These are phyloP conservation scores for Colletotrichum orbiculare DNA, from an alignment of 2,329 filamentous ascomycete species.

Conservation along the genomic window DNA sequence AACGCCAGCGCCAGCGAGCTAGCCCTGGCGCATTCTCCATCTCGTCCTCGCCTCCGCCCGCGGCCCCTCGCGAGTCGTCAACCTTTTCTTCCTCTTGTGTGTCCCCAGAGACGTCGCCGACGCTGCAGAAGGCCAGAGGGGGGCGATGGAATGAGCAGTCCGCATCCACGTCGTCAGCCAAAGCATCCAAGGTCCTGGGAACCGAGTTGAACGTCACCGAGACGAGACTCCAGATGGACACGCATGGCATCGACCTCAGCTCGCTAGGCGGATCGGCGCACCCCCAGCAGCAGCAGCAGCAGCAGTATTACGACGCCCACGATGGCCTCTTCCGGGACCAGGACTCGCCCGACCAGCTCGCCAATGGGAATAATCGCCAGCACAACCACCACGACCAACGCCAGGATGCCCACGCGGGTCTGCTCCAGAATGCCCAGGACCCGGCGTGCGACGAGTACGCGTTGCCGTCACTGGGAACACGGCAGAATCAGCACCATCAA, in stretches of 20 bases:
- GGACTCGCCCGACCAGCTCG: conserved; percentile 1
- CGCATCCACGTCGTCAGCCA: conserved; percentile 4
- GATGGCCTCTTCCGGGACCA: conserved; percentile 17
- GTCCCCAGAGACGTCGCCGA: background rate
- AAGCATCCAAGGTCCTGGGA: background rate
- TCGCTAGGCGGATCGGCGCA: conserved; percentile 32
- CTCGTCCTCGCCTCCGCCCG: background rate
- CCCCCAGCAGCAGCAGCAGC: background rate
- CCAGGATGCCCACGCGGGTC: conserved; percentile 21
- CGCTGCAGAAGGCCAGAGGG: background rate
- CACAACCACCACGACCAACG: conserved; percentile 15
- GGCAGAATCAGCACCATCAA: conserved; percentile 7
- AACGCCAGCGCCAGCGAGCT: conserved; percentile 8
- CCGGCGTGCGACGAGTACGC: background rate
- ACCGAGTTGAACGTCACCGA: conserved; percentile 16
- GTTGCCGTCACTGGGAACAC: background rate
- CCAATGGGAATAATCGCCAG: background rate
- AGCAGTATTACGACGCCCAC: conserved; percentile 1
- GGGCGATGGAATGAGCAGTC: background rate
- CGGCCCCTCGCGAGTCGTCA: background rate
- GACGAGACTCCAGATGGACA: conserved; percentile 24
- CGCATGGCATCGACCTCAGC: conserved; percentile 32
- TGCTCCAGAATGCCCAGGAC: conserved; percentile 26
- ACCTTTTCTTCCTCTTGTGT: conserved; percentile 1
- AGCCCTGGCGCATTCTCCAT: conserved; percentile 13